phyloP scores from a whole-genome alignment of 1,139 yeast species.

The Hanseniaspora uvarum region DNA sequence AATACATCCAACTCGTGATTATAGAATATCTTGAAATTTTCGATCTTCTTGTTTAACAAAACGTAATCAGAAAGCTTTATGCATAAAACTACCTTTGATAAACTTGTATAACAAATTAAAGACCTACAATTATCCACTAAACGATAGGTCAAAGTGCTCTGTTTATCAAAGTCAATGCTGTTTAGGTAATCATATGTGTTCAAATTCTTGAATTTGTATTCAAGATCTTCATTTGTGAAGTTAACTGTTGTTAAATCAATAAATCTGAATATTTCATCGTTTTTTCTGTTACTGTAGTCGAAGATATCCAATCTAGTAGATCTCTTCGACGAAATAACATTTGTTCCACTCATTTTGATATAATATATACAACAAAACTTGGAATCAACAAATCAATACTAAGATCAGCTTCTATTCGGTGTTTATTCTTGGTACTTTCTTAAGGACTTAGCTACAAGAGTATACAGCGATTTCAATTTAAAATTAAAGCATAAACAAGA shows the following conservation, averaged over 20 bases:
- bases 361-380: neutral
- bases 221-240: neutral
- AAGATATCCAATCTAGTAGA: conserved; percentile 6
- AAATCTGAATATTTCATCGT: neutral
- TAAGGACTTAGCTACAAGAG: too few relatives aligned
- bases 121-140: neutral
- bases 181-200: neutral
- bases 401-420: too few relatives aligned
- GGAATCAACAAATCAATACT: neutral
- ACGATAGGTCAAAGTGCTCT: conserved; percentile 4
- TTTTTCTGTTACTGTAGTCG: neutral
- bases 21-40: conserved; percentile 2
- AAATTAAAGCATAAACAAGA: too few relatives aligned
- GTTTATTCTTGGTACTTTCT: too few relatives aligned
- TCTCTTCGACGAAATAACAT: neutral
- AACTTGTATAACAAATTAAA: neutral
- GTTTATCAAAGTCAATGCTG: conserved; percentile 4
- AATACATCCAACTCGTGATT: neutral
- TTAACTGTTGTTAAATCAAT: neutral
- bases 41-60: neutral
- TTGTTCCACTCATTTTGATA: neutral
- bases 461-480: too few relatives aligned
- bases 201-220: neutral
- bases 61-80: neutral
- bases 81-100: neutral